Base-by-base conservation (phyloP, 805 yeast species). In the Saccharomycopsis oosterbeekiorum region DNA sequence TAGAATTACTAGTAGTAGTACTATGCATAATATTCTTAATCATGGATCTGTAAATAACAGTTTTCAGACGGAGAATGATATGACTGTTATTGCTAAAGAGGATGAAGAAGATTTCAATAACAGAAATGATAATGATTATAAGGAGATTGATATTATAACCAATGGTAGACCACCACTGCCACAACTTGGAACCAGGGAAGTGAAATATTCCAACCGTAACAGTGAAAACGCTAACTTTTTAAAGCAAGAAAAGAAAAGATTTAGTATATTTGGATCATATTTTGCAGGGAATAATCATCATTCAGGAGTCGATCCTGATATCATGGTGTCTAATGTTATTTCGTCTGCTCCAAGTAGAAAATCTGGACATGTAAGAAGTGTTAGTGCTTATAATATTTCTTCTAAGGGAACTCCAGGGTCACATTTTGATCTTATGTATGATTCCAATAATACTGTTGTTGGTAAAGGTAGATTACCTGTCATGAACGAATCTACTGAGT, bases 181-280 rank as follows among this genome's bases (percentile, higher is more conserved):
- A 14, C 63, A 39, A 59, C 59, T 37, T 53, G 42, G 41, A 40
- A 57, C 39, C 41, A 42, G 12, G 21, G 50, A 55, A 21, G 39
- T n/a, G n/a, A 58, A 57, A 10, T 51, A 50, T 24, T 21, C 62
- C 5, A 63, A 63, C n/a, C n/a, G n/a, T 34, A 39, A 62, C 4
- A 50, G 14, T 21, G 55, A 59, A 24, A 62, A 57, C 50, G 43
- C 57, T 29, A 63, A 64, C 10, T 26, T 58, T 19, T 36, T 64
- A 15, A 57, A 57, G 42, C 29, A 37, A 4, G 60, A 72, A 57
- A 65, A 65, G 53, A 77, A 76, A 64, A 69, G 81, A 64, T 77
- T 76, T 65, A 76, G 80, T 65, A 69, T 77, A 57, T 64, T 76
- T 39, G 75, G 80, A 2, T 75, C 65, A 4, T 47, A 47, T 24